Evolutionary conservation across 768 basidiomycete species (phyloP).

Genomic region (Boletus edulis): DNA sequence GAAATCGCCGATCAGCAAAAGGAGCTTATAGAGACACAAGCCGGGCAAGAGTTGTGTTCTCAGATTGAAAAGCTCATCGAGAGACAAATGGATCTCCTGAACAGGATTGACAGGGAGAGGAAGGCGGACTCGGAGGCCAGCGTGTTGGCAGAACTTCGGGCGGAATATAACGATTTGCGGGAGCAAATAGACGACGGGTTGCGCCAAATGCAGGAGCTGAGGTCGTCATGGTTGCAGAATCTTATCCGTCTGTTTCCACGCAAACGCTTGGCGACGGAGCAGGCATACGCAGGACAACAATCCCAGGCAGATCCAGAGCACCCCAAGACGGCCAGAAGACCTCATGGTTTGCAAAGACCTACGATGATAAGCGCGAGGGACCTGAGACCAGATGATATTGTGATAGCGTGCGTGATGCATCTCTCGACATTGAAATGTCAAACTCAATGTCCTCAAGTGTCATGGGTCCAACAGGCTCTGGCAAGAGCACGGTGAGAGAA

Average conservation of each 20-base stretch:
- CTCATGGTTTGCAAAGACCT: too few relatives aligned
- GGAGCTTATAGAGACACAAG: slow-evolving; percentile 7
- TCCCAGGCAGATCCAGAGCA: too few relatives aligned
- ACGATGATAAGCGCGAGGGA: too few relatives aligned
- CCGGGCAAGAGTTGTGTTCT: slow-evolving; percentile 6
- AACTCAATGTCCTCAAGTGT: too few relatives aligned
- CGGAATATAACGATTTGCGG: slow-evolving; percentile 3
- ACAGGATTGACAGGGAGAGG: slow-evolving; percentile 8
- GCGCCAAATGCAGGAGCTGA: slow-evolving; percentile 11
- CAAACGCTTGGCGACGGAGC: neutral
- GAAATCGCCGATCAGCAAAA: slow-evolving; percentile 7
- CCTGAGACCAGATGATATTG: too few relatives aligned
- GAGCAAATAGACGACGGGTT: slow-evolving; percentile 4
- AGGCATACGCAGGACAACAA: too few relatives aligned
- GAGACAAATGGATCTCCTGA: slow-evolving; percentile 5
- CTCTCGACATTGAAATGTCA: too few relatives aligned
- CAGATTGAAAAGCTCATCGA: slow-evolving; percentile 10
- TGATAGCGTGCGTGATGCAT: too few relatives aligned
- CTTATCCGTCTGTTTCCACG: neutral
- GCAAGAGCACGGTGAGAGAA: too few relatives aligned
- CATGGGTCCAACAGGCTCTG: too few relatives aligned
- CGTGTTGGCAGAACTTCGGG: slow-evolving; percentile 2
- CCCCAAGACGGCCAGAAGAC: too few relatives aligned
- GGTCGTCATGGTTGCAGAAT: neutral
- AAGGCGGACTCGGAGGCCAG: neutral